These are phyloP conservation scores for Aureobasidium sp. DNA, from an alignment of 2,329 filamentous ascomycete genomes.

Conservation along the genomic window DNA sequence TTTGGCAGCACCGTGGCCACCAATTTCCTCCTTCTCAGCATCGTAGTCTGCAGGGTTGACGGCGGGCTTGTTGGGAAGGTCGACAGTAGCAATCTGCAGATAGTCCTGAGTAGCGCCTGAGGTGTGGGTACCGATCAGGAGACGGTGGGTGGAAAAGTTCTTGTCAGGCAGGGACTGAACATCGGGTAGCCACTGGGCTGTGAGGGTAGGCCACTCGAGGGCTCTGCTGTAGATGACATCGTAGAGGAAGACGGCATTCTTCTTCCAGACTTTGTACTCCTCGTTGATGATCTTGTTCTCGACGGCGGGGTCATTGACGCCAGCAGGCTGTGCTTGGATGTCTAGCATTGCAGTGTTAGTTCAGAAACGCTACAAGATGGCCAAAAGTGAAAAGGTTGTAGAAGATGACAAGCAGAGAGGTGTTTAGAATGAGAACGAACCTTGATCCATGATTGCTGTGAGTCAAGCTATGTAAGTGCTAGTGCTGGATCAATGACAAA, in stretches of 20 bases:
- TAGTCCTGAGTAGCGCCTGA: conserved; percentile 81
- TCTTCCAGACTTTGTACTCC: conserved; percentile 99
- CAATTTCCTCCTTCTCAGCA: conserved; percentile 85
- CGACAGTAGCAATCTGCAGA: conserved; percentile 87
- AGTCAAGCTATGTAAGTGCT: neutral
- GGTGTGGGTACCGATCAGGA: conserved; percentile 92
- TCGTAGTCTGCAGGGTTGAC: conserved; percentile 82
- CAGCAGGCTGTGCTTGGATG: conserved; percentile 2
- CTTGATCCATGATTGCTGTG: neutral
- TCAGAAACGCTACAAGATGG: neutral
- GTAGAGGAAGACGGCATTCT: conserved; percentile 97
- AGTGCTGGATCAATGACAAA: neutral
- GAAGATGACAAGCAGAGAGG: neutral
- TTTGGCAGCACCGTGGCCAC: conserved; percentile 75
- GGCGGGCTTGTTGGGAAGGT: conserved; percentile 71
- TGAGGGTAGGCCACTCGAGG: conserved; percentile 93
- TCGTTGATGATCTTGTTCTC: conserved; percentile 92
- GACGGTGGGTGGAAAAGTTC: conserved; percentile 77
- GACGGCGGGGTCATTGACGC: conserved; percentile 32
- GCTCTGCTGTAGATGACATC: conserved; percentile 95
- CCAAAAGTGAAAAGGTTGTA: neutral
- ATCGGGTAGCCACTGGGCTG: conserved; percentile 97
- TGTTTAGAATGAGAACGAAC: neutral
- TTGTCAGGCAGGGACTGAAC: conserved; percentile 79
- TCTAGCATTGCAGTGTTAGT: conserved; percentile 18